Base-by-base conservation (phyloP, 2,329 filamentous ascomycete species). In the Sclerotinia glacialis region DNA sequence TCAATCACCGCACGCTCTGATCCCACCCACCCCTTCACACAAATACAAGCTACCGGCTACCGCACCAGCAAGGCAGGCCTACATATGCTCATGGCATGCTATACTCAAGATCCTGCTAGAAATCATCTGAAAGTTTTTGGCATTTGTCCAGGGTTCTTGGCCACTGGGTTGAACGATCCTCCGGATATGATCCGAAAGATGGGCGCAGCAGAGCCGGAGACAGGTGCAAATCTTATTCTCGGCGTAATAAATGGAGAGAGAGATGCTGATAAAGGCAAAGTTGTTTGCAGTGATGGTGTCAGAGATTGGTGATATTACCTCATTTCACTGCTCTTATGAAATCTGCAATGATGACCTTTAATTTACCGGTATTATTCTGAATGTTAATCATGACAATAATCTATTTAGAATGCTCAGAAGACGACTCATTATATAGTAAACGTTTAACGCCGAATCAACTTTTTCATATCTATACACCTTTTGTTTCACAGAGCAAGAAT, bases 81-180 rank as follows among this genome's bases (percentile, higher is more conserved):
- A 42, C 74, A 76, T 65, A 72, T 74, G 70, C 42, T 75, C 71
- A 12, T 69, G 74, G n/a, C 74, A 76, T 64, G 73, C 74, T 63
- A 71, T 72, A 7, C 69, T 69, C 5, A 62, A 23, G 71, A 70
- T 21, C 70, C 74, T 8, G 60, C 69, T 7, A 58, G 58, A 5
- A 64, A 14, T 0, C 23, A 74, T 67, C 65, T 77, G 16, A 76
- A 75, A 61, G 66, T 77, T 16, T 76, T 75, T 64, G 34, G 69
- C 9, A 67, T 60, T n/a, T 74, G 71, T 58, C 74, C 74, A 0
- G 73, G 73, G 1, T 67, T 69, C 14, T 71, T 72, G 49, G 67
- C 56, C 18, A 77, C 74, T 11, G 72, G 73, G n/a, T 44, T 76
- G 40, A 74, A 71, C 26, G 26, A n/a, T 3, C 72, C 50, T 37